These are phyloP conservation scores for Boletus subcaerulescens DNA, from an alignment of 768 basidiomycete species.

Conservation along the genomic window DNA sequence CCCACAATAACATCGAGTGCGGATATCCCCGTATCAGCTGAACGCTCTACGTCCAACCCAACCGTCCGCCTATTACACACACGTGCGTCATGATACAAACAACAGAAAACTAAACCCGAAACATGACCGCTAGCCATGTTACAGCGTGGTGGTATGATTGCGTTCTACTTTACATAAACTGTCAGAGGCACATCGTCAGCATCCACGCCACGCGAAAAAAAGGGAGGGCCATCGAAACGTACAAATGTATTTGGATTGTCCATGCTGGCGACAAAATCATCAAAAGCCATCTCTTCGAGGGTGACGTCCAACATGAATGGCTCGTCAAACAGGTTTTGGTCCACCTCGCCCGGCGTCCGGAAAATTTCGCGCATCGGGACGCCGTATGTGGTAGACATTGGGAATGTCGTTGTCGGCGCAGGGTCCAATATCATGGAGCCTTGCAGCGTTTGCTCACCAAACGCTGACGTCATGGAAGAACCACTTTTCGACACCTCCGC, in stretches of 20 bases:
- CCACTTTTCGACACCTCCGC: constrained; percentile 9
- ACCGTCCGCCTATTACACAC: constrained; percentile 1
- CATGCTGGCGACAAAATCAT: constrained; percentile 22
- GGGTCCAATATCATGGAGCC: neutral
- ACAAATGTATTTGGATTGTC: constrained; percentile 33
- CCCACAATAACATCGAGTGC: neutral
- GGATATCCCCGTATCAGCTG: neutral
- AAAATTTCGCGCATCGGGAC: neutral
- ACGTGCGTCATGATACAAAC: neutral
- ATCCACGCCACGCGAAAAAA: neutral
- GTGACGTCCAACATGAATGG: constrained; percentile 31
- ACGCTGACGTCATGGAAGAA: constrained; percentile 17
- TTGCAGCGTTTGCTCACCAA: constrained; percentile 1
- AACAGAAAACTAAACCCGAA: neutral
- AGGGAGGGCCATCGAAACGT: constrained; percentile 15
- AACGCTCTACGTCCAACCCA: constrained; percentile 13
- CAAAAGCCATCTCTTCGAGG: constrained; percentile 26
- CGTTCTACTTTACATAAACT: constrained; percentile 22
- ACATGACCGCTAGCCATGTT: neutral
- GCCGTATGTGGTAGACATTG: neutral
- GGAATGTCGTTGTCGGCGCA: constrained; percentile 6
- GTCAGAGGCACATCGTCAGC: constrained; percentile 8
- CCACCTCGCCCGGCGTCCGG: neutral
- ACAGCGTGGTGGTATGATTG: neutral
- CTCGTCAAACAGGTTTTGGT: constrained; percentile 27